Conservation (phyloP, 805 yeast genomes). For the Ogataea pini region DNA sequence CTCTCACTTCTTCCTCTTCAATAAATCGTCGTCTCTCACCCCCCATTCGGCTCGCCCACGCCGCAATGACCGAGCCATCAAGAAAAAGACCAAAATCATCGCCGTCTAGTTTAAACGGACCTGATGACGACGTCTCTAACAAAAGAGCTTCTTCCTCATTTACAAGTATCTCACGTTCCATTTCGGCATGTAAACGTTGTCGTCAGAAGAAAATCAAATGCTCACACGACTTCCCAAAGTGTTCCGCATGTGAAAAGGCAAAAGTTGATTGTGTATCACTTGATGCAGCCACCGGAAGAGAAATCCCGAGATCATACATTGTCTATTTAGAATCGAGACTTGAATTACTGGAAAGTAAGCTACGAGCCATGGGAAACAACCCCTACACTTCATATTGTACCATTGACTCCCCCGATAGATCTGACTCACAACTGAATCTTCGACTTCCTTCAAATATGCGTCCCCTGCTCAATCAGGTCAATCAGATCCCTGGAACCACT, state of each 20-base stretch:
- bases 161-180: slow-evolving; percentile 57
- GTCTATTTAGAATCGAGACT: slow-evolving; percentile 69
- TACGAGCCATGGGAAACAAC: slow-evolving; percentile 42
- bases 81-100: slow-evolving; percentile 9
- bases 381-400: background rate
- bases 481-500: background rate
- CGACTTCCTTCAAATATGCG: slow-evolving; percentile 3
- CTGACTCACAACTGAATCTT: background rate
- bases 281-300: slow-evolving; percentile 87
- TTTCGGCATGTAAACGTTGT: slow-evolving; percentile 86
- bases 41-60: no score
- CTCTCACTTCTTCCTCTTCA: background rate
- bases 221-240: slow-evolving; percentile 67
- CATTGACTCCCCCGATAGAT: background rate
- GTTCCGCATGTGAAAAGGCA: slow-evolving; percentile 62
- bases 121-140: slow-evolving; percentile 3
- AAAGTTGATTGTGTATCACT: slow-evolving; percentile 76
- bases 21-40: no score
- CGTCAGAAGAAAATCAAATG: slow-evolving; percentile 66
- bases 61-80: slow-evolving; percentile 4
- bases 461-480: slow-evolving; percentile 1
- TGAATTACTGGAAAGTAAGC: slow-evolving; percentile 51
- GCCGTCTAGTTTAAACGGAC: background rate
- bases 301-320: slow-evolving; percentile 78
- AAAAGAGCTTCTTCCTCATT: slow-evolving; percentile 22